Evolutionary conservation across 139 green algal genomes (phyloP).

Genomic region (Parachlorella kessleri): DNA sequence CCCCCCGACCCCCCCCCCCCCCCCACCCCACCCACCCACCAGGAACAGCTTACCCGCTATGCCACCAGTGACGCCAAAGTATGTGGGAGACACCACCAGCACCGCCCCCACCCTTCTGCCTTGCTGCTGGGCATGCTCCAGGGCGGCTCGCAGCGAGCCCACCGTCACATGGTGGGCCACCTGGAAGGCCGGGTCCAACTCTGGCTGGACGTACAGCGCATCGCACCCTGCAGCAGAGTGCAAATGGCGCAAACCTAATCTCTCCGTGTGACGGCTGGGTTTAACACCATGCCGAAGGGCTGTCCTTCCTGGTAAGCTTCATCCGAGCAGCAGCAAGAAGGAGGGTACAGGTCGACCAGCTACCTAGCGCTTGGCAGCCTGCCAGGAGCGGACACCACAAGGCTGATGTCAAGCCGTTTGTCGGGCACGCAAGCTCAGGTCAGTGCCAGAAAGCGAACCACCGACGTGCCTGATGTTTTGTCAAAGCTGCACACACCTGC

Average conservation of each 20-base stretch:
- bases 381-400: too few relatives aligned
- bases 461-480: too few relatives aligned
- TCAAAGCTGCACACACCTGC: conserved; percentile 52
- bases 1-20: neutral
- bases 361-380: too few relatives aligned
- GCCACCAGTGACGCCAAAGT: conserved; percentile 75
- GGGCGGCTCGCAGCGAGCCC: conserved; percentile 41
- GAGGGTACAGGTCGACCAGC: too few relatives aligned
- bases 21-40: neutral
- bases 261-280: too few relatives aligned
- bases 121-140: conserved; percentile 28
- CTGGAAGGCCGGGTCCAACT: conserved; percentile 44
- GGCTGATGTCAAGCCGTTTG: too few relatives aligned
- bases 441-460: too few relatives aligned
- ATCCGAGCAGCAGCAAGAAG: too few relatives aligned
- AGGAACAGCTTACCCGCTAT: conserved; percentile 60
- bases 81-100: conserved; percentile 89
- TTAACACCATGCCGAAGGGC: too few relatives aligned
- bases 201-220: conserved; percentile 51
- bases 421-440: too few relatives aligned
- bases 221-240: conserved; percentile 5
- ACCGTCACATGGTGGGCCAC: conserved; percentile 67
- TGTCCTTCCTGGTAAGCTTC: too few relatives aligned
- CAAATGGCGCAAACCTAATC: too few relatives aligned
- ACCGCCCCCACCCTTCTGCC: conserved; percentile 45